Percentiles rank a stretch among this genome's conserved stretches.
Conservation (phyloP, 176 grass and related monocot species). For the Avena atlantica region DNA sequence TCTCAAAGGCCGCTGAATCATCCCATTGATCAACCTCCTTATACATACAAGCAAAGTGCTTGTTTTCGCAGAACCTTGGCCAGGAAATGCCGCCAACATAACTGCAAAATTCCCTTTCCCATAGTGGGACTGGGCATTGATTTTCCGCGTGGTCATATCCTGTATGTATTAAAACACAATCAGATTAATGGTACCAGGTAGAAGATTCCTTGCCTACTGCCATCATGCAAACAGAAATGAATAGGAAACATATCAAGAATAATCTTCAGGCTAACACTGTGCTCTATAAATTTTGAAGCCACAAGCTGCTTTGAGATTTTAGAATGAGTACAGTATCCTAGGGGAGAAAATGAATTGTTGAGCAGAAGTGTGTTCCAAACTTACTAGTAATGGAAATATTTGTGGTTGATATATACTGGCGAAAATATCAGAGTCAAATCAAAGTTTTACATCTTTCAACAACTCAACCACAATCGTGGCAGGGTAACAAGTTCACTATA, state of each 20-base stretch:
- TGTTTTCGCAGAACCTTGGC: slow-evolving; percentile 55
- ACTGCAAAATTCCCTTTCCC: slow-evolving; percentile 68
- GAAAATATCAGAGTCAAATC: neutral
- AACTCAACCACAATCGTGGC: neutral
- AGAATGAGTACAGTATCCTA: neutral
- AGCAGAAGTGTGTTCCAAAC: neutral
- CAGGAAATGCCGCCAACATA: slow-evolving; percentile 50
- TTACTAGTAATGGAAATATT: neutral
- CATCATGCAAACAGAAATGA: slow-evolving; percentile 31
- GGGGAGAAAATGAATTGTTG: neutral
- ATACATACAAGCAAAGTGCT: slow-evolving; percentile 38
- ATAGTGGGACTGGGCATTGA: slow-evolving; percentile 49
- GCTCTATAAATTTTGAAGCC: neutral
- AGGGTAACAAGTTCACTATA: slow-evolving; percentile 13
- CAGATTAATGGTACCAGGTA: slow-evolving; percentile 16
- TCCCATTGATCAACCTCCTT: slow-evolving; percentile 54
- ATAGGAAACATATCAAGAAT: slow-evolving; percentile 1
- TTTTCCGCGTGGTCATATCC: neutral
- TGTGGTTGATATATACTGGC: neutral
- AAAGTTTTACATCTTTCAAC: neutral
- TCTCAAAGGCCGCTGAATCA: slow-evolving; percentile 50
- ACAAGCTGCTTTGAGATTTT: neutral
- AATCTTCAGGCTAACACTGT: neutral
- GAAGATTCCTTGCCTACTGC: neutral
- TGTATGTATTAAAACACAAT: slow-evolving; percentile 26